A percentile compares a stretch with the other conserved stretches of the same genome.
phyloP scores from a whole-genome alignment of 1,139 yeast genomes.

The Saccharomycopsis hybrid region DNA sequence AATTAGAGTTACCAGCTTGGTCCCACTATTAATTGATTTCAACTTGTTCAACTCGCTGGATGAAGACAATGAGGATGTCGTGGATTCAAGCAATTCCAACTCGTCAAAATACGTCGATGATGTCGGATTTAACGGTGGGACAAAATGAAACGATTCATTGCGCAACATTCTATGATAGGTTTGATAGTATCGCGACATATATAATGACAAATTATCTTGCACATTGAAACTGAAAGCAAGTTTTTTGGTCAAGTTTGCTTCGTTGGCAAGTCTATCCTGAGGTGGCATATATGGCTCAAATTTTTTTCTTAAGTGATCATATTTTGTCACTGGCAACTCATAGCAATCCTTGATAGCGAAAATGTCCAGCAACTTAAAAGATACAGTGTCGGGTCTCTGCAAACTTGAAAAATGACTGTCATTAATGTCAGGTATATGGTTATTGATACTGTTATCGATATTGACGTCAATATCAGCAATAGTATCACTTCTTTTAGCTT shows the following conservation, averaged over 20 bases:
- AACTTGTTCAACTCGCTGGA: constrained; percentile 18
- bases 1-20: constrained; percentile 60
- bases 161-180: constrained; percentile 15
- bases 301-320: constrained; percentile 61
- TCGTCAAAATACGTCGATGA: constrained; percentile 13
- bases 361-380: constrained; percentile 51
- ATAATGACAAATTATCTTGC: constrained; percentile 13
- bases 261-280: constrained; percentile 24
- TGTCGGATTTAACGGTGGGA: constrained; percentile 1
- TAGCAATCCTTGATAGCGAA: constrained; percentile 60
- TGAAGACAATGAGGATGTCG: no score
- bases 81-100: constrained; percentile 1
- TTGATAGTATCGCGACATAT: constrained; percentile 17
- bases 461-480: constrained; percentile 29
- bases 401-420: background rate
- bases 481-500: constrained; percentile 33
- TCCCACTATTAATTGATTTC: constrained; percentile 23
- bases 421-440: background rate
- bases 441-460: background rate
- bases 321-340: constrained; percentile 59
- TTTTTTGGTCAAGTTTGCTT: constrained; percentile 7
- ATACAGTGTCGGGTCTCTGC: no score
- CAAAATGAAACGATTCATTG: constrained; percentile 16
- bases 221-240: constrained; percentile 13
- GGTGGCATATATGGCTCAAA: constrained; percentile 41